A percentile compares a stretch with the other conserved stretches of the same genome.
Conservation (phyloP, 306 rosid species). For the Canavalia gladiata region DNA sequence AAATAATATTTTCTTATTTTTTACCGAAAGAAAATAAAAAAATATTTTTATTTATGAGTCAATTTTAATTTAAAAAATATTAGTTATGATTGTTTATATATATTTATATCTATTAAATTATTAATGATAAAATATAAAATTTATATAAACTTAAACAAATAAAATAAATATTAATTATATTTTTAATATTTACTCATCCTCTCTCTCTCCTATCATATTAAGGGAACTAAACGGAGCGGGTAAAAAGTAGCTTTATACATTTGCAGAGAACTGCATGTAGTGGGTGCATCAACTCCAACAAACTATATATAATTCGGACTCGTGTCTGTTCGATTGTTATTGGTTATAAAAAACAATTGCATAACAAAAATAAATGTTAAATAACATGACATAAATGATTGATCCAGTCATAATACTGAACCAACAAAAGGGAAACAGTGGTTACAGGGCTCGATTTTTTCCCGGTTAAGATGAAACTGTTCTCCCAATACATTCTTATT, state of each 20-base stretch:
- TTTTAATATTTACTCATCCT: too few relatives aligned
- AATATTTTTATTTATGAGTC: too few relatives aligned
- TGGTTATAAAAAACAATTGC: neutral
- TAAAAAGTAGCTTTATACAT: neutral
- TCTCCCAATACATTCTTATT: neutral
- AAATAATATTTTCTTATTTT: too few relatives aligned
- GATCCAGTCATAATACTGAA: neutral
- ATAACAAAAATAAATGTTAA: neutral
- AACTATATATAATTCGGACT: neutral
- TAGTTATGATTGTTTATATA: too few relatives aligned
- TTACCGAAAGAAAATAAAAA: too few relatives aligned
- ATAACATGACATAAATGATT: neutral
- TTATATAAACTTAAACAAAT: too few relatives aligned
- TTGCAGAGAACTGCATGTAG: neutral
- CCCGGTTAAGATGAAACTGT: neutral
- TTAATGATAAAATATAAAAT: too few relatives aligned
- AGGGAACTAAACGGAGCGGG: too few relatives aligned
- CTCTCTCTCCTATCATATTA: too few relatives aligned
- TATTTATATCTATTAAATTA: too few relatives aligned
- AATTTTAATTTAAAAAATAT: too few relatives aligned
- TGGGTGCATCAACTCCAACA: conserved; percentile 42
- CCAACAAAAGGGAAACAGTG: neutral
- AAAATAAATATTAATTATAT: too few relatives aligned
- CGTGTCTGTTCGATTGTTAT: neutral
- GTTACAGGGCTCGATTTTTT: neutral